Conservation (phyloP, 495 filamentous ascomycete genomes). For the Tuber aestivum region DNA sequence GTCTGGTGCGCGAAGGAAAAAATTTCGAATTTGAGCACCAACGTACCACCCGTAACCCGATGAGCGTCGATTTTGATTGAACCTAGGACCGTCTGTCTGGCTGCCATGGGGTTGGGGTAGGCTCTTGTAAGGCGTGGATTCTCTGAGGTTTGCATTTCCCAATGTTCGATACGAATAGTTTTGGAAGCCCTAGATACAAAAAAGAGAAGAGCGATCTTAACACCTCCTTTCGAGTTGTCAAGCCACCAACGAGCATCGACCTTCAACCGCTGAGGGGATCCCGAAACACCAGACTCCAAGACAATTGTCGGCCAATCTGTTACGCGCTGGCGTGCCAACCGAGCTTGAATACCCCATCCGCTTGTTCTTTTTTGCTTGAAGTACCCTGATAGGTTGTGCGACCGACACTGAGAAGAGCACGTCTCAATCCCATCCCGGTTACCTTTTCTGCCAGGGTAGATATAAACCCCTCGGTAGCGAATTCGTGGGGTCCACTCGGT, state of each 20-base stretch:
- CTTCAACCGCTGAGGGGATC: background rate
- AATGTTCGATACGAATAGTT: background rate
- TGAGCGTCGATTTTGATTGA: background rate
- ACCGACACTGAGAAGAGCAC: background rate
- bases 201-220: conserved; percentile 9
- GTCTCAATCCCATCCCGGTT: conserved; percentile 1
- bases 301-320: conserved; percentile 8
- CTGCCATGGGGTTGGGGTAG: background rate
- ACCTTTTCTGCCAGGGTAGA: background rate
- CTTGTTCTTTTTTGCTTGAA: conserved; percentile 11
- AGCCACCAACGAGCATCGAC: conserved; percentile 9
- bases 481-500: background rate
- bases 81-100: background rate
- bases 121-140: background rate
- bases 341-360: background rate
- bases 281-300: conserved; percentile 10
- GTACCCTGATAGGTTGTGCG: conserved; percentile 1
- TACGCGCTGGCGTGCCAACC: background rate
- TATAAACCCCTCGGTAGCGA: background rate
- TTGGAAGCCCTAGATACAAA: background rate
- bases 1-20: conserved; percentile 2
- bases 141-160: background rate
- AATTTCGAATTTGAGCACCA: conserved; percentile 5
- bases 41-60: background rate
- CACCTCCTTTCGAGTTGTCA: background rate